Percentiles rank a stretch among this genome's conserved stretches.
Evolutionary conservation across 2,329 filamentous ascomycete species (phyloP).

Genomic region (Pyrenochaeta sp.): DNA sequence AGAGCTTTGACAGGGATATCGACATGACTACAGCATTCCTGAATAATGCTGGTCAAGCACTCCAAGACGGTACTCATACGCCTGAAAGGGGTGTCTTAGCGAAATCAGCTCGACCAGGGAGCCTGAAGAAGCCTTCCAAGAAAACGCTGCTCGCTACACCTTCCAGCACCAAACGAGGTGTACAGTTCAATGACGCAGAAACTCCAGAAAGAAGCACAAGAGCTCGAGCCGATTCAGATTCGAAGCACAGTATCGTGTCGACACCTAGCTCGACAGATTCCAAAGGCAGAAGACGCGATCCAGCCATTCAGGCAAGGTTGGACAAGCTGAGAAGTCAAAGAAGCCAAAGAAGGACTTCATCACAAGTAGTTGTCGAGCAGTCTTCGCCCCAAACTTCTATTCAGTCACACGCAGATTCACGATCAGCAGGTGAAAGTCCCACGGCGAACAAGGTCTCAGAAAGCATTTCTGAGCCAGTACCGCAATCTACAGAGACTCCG

Average conservation of each 20-base stretch:
- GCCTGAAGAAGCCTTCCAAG: conserved; percentile 17
- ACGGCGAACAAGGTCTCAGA: background rate
- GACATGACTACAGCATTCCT: conserved; percentile 17
- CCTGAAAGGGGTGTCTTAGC: background rate
- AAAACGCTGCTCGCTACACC: conserved; percentile 5
- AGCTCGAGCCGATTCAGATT: background rate
- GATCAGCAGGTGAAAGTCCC: background rate
- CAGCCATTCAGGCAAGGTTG: conserved; percentile 2
- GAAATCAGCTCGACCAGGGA: conserved; percentile 12
- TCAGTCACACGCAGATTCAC: background rate
- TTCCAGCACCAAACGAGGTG: conserved; percentile 1
- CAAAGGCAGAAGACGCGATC: background rate
- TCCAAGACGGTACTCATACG: background rate
- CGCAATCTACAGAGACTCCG: background rate
- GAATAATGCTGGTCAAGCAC: conserved; percentile 1
- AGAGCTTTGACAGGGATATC: background rate
- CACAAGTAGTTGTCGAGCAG: background rate
- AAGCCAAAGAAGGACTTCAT: background rate
- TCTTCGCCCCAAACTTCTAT: background rate
- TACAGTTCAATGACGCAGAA: background rate
- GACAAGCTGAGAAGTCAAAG: conserved; percentile 1
- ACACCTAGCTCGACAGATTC: background rate
- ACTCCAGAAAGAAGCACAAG: background rate
- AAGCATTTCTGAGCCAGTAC: background rate
- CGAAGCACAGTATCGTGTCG: background rate